phyloP scores from a whole-genome alignment of 2,329 filamentous ascomycete genomes.

The Achaetomium macrosporum region DNA sequence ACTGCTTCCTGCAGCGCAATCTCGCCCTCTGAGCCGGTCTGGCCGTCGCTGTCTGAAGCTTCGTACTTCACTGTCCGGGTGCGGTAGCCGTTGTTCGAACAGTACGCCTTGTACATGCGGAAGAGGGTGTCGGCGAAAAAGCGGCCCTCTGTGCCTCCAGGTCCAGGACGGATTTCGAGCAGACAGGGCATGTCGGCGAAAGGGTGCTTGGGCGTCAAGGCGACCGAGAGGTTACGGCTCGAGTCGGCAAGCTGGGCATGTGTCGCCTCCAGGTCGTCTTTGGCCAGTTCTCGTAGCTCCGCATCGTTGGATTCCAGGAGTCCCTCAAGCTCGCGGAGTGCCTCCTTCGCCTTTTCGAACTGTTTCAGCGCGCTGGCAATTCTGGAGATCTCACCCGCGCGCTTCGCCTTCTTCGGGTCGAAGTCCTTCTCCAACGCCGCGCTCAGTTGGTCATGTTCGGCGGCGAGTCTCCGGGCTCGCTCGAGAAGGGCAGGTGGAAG shows the following conservation, averaged over 20 bases:
- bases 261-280: constrained; percentile 73
- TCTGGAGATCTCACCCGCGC: constrained; percentile 54
- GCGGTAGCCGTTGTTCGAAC: constrained; percentile 61
- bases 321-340: constrained; percentile 47
- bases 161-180: constrained; percentile 85
- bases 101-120: constrained; percentile 83
- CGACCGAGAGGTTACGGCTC: constrained; percentile 62
- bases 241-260: constrained; percentile 55
- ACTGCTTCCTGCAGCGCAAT: constrained; percentile 78
- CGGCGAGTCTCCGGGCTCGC: constrained; percentile 51
- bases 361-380: constrained; percentile 53
- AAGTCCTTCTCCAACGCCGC: constrained; percentile 47
- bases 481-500: constrained; percentile 53
- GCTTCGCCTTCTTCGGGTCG: constrained; percentile 51
- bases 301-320: constrained; percentile 49
- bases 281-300: constrained; percentile 72
- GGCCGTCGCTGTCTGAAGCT: constrained; percentile 58
- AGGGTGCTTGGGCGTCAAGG: constrained; percentile 80
- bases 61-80: constrained; percentile 70
- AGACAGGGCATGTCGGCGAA: constrained; percentile 88
- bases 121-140: constrained; percentile 85
- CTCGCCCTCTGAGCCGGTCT: constrained; percentile 52
- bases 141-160: constrained; percentile 83
- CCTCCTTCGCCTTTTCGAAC: constrained; percentile 50
- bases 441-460: constrained; percentile 53